A percentile compares a stretch with the other conserved stretches of the same genome.
phyloP scores from a whole-genome alignment of 306 rosid species.

The Citrullus amarus region DNA sequence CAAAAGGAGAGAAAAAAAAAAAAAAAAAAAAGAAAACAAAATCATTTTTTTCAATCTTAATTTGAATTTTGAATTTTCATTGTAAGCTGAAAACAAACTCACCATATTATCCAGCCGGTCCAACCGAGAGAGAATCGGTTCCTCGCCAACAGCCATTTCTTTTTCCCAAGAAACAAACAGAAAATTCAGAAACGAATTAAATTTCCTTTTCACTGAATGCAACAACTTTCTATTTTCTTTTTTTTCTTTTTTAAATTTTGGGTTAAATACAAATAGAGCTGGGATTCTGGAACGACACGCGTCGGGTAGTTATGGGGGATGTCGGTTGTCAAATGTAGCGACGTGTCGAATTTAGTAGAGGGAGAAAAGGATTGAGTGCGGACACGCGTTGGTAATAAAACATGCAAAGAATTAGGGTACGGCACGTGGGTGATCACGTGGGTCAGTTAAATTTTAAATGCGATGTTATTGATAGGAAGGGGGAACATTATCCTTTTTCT shows the following conservation, averaged over 20 bases:
- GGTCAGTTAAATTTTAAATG: neutral
- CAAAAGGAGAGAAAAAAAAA: neutral
- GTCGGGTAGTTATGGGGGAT: neutral
- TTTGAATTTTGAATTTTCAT: neutral
- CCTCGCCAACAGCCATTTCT: conserved; percentile 23
- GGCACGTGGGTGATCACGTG: conserved; percentile 20
- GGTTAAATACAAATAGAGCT: neutral
- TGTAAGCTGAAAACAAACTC: neutral
- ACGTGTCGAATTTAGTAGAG: neutral
- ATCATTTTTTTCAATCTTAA: too few relatives aligned
- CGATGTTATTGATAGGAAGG: neutral
- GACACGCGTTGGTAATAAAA: neutral
- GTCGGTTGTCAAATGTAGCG: neutral
- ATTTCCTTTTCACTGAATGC: neutral
- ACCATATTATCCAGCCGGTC: conserved; percentile 67
- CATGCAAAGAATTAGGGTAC: conserved; percentile 1
- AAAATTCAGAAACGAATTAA: neutral
- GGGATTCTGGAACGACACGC: neutral
- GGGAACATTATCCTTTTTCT: neutral
- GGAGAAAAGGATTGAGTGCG: neutral
- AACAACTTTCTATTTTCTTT: neutral
- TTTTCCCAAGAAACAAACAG: conserved; percentile 28
- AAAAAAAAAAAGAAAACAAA: neutral
- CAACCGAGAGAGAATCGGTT: conserved; percentile 55
- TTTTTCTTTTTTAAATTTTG: neutral